Evolutionary conservation across 345 rosid genomes (phyloP).

Genomic region (Hypericum androsaemum): DNA sequence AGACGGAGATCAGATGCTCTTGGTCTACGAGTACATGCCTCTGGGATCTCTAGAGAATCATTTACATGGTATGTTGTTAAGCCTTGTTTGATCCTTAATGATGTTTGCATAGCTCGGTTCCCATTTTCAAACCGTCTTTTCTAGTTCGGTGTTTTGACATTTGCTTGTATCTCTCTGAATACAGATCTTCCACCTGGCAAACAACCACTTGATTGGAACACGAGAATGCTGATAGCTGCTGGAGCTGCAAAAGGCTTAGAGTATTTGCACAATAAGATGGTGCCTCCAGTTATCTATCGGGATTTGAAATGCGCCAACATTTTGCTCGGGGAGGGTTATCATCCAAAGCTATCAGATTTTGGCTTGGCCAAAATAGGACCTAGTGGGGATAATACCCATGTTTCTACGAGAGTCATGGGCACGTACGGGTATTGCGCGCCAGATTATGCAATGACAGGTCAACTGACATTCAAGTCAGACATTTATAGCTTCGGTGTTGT

Average conservation of each 20-base stretch:
- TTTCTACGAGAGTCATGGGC: conserved; percentile 47
- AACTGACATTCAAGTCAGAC: conserved; percentile 38
- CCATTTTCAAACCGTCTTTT: neutral
- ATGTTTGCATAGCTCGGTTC: neutral
- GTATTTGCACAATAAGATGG: conserved; percentile 31
- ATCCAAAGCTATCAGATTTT: conserved; percentile 38
- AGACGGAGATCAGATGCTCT: conserved; percentile 32
- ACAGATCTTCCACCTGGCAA: conserved; percentile 23
- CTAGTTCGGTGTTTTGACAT: neutral
- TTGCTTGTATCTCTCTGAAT: neutral
- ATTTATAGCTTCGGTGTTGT: conserved; percentile 41
- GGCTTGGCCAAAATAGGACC: conserved; percentile 43
- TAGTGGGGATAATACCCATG: conserved; percentile 38
- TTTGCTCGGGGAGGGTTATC: conserved; percentile 28
- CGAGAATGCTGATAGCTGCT: conserved; percentile 39
- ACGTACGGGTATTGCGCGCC: conserved; percentile 49
- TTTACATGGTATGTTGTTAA: conserved; percentile 25
- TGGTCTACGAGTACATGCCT: conserved; percentile 41
- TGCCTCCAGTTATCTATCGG: conserved; percentile 35
- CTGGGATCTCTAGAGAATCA: conserved; percentile 40
- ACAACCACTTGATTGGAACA: conserved; percentile 33
- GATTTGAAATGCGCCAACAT: conserved; percentile 40
- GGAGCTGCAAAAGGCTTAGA: conserved; percentile 40
- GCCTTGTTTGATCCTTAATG: neutral
- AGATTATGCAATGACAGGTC: conserved; percentile 42